phyloP scores from a whole-genome alignment of 179 eudicot species.

The Vitellaria paradoxa region DNA sequence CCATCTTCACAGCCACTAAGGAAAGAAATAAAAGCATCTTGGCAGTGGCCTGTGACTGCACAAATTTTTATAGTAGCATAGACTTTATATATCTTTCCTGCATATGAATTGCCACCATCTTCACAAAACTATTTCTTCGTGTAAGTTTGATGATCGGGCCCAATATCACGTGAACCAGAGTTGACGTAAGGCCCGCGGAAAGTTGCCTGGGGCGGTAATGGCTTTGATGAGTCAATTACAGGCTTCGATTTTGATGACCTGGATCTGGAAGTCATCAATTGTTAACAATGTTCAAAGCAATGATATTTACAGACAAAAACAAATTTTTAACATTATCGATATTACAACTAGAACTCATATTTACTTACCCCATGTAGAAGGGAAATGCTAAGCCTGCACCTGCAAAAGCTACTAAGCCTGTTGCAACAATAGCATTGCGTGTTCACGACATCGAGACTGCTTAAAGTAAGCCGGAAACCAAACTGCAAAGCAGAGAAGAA shows the following conservation, averaged over 20 bases:
- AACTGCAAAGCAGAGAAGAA: slow-evolving; percentile 8
- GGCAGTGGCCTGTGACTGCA: background rate
- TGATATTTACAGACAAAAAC: background rate
- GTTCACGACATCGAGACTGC: slow-evolving; percentile 53
- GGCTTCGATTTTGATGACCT: slow-evolving; percentile 65
- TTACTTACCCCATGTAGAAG: slow-evolving; percentile 92
- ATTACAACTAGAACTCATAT: background rate
- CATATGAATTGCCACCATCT: background rate
- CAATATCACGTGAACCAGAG: slow-evolving; percentile 93
- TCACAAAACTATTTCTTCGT: slow-evolving; percentile 47
- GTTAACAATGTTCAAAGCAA: slow-evolving; percentile 3
- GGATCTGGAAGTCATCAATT: slow-evolving; percentile 34
- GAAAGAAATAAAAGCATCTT: background rate
- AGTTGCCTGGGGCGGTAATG: slow-evolving; percentile 96
- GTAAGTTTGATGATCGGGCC: slow-evolving; percentile 76
- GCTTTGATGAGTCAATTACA: slow-evolving; percentile 85
- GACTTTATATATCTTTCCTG: background rate
- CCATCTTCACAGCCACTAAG: background rate
- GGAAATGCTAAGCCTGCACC: slow-evolving; percentile 80
- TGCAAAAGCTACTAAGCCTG: slow-evolving; percentile 80
- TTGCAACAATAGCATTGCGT: slow-evolving; percentile 70
- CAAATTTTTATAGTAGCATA: background rate
- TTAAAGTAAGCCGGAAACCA: background rate
- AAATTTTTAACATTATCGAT: too few relatives aligned
- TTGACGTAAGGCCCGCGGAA: slow-evolving; percentile 96